Percentiles rank a stretch among this genome's conserved stretches.
Conservation (phyloP, 2,329 filamentous ascomycete species). For the Aplosporella prunicola region DNA sequence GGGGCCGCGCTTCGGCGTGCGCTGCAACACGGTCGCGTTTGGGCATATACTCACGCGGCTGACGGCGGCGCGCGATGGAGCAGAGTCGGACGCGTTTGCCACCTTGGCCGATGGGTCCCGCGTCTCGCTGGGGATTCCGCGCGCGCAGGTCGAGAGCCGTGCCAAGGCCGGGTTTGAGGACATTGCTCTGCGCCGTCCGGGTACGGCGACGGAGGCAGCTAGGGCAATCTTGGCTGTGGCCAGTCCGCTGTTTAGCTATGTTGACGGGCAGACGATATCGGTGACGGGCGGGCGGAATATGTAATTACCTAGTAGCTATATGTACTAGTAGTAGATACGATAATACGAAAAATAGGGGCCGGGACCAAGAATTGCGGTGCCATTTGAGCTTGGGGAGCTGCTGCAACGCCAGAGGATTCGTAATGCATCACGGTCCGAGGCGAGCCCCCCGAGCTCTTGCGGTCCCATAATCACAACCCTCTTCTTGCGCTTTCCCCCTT, state of each 20-base stretch:
- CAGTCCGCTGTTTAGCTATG: slow-evolving; percentile 75
- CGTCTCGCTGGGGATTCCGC: slow-evolving; percentile 33
- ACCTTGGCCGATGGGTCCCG: slow-evolving; percentile 60
- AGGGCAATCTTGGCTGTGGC: slow-evolving; percentile 66
- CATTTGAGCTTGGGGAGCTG: neutral
- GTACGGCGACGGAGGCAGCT: slow-evolving; percentile 72
- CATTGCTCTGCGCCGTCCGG: slow-evolving; percentile 69
- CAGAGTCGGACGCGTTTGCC: slow-evolving; percentile 73
- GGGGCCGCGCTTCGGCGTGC: slow-evolving; percentile 74
- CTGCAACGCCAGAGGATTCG: slow-evolving; percentile 5
- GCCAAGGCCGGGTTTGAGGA: slow-evolving; percentile 43
- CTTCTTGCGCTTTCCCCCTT: neutral
- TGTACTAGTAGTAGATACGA: neutral
- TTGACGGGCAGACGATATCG: slow-evolving; percentile 77
- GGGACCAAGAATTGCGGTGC: neutral
- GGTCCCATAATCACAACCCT: slow-evolving; percentile 2
- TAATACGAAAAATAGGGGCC: neutral
- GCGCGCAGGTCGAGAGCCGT: slow-evolving; percentile 29
- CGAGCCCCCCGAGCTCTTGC: slow-evolving; percentile 4
- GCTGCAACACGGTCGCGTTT: slow-evolving; percentile 76
- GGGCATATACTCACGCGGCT: slow-evolving; percentile 71
- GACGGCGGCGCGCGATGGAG: slow-evolving; percentile 75
- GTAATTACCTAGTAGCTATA: slow-evolving; percentile 27
- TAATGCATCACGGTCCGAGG: slow-evolving; percentile 3
- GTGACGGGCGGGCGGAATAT: slow-evolving; percentile 68